Evolutionary conservation across 441 rosid genomes (phyloP), one percentile per base, ranked within the genome.

Genomic region (Rhodomyrtus psidioides): DNA sequence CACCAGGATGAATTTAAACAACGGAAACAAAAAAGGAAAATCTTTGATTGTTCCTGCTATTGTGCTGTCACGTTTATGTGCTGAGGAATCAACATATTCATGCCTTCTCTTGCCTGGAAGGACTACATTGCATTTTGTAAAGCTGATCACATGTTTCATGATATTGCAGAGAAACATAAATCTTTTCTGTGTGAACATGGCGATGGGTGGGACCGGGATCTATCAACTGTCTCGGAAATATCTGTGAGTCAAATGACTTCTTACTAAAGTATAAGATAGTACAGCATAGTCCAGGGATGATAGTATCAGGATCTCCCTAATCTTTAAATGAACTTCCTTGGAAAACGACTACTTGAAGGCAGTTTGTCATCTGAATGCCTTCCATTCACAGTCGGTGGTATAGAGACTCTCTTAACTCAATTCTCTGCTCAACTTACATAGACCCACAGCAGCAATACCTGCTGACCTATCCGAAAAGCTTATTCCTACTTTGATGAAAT

Each of bases 161-260:
- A 34, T 84, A 88, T 88, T 89, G 89, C 94, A 96, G 99, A 94
- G 93, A 92, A 97, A 97, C 91, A 92, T 94, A 99, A 97, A 96
- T 90, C 98, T 97, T 27, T 93, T 95, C 60, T 92, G 98, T 46
- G 98, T 97, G 82, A 97, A 94, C 76, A 74, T 97, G 76, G 99
- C 93, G 75, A 97, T 94, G 98, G 97, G 96, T 2, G 93, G 89
- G 70, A 97, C 99, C 2, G 98, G 99, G 85, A 82, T 96, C 42
- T 95, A 95, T 88, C 99, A 97, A 89, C 95, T 97, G 70, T 49
- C 93, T 12, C 97, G 98, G 86, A 95, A 95, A 90, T 85, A 94
- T 9, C 89, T 91, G 99, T 97, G 91, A 93, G 98, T 86, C 51
- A 2, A 70, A 70, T 70, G 3, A 39, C 39, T 34, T 70, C 79